phyloP scores from a whole-genome alignment of 1,284 basidiomycete species.

The Cystobasidiaceae sp. region DNA sequence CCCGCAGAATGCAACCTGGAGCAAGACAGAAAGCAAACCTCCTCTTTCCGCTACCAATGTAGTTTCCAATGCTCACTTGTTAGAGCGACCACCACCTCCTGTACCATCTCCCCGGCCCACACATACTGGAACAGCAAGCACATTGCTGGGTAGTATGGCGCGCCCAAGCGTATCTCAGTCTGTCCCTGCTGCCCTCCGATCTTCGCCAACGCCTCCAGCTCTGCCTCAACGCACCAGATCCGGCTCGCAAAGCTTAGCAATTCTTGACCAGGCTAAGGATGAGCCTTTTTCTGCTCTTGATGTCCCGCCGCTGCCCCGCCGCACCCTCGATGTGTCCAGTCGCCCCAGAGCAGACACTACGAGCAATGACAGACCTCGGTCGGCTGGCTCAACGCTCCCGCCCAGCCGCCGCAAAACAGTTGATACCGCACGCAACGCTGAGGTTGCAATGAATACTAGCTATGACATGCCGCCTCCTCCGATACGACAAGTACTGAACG shows the following conservation, averaged over 20 bases:
- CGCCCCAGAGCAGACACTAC: too few relatives aligned
- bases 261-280: neutral
- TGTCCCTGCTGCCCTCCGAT: neutral
- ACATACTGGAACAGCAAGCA: too few relatives aligned
- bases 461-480: conserved; percentile 4
- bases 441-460: too few relatives aligned
- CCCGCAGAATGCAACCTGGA: too few relatives aligned
- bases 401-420: neutral
- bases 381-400: too few relatives aligned
- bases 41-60: too few relatives aligned
- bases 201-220: neutral
- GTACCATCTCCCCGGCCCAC: too few relatives aligned
- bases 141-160: neutral
- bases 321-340: too few relatives aligned
- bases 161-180: neutral
- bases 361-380: too few relatives aligned
- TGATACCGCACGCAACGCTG: neutral
- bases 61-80: too few relatives aligned
- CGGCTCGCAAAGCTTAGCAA: neutral
- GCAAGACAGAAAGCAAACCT: too few relatives aligned
- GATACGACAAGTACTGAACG: neutral
- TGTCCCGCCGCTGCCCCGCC: neutral
- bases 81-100: too few relatives aligned
- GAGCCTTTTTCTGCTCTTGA: neutral
- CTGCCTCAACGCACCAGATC: neutral